phyloP scores from a whole-genome alignment of 106 monocot species.

The Acanthochlamys bracteata region DNA sequence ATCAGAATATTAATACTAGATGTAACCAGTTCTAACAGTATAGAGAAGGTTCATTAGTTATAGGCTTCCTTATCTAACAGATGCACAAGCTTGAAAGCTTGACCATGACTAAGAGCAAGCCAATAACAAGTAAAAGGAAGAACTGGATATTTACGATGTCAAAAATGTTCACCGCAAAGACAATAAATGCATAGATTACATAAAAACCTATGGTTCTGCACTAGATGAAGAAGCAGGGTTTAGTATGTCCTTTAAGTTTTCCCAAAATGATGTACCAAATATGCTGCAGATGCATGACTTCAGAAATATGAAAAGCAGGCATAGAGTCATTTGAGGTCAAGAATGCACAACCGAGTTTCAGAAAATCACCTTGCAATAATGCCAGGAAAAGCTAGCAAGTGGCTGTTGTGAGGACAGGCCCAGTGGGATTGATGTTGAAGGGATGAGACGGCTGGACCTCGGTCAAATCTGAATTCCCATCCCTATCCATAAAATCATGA shows the following conservation, averaged over 20 bases:
- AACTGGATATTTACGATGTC: slow-evolving; percentile 85
- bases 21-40: too few relatives aligned
- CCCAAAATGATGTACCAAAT: slow-evolving; percentile 85
- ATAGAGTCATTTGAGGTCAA: not conserved
- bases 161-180: slow-evolving; percentile 98
- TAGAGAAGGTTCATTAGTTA: too few relatives aligned
- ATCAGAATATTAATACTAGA: too few relatives aligned
- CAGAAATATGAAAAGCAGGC: not conserved
- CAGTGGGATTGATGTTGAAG: slow-evolving; percentile 97
- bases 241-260: slow-evolving; percentile 75
- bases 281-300: slow-evolving; percentile 35
- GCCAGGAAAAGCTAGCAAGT: slow-evolving; percentile 91
- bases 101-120: too few relatives aligned
- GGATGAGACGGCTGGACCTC: slow-evolving; percentile 97
- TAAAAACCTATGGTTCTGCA: slow-evolving; percentile 95
- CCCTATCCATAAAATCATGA: slow-evolving; percentile 19
- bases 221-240: slow-evolving; percentile 75
- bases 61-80: too few relatives aligned
- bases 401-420: slow-evolving; percentile 86
- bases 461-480: slow-evolving; percentile 50
- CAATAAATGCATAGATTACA: slow-evolving; percentile 65
- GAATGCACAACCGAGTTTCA: not conserved
- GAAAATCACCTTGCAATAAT: slow-evolving; percentile 78
- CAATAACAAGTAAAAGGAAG: not conserved
- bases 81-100: too few relatives aligned